Evolutionary conservation across 345 rosid genomes (phyloP).

Genomic region (Raphanus raphanistrum): DNA sequence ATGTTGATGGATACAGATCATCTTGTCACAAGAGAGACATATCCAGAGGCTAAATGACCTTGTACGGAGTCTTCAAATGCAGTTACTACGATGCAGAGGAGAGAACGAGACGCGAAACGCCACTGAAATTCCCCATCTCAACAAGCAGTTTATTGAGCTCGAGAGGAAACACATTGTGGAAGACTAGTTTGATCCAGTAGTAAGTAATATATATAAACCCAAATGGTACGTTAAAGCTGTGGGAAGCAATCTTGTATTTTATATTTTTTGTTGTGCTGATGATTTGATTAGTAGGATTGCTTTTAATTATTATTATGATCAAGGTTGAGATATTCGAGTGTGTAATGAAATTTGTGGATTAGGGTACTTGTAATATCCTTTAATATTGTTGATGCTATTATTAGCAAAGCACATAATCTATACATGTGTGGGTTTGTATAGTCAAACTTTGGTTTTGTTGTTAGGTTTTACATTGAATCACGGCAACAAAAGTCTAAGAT

Average conservation of each 20-base stretch:
- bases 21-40: conserved; percentile 78
- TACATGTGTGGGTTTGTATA: not conserved
- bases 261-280: not conserved
- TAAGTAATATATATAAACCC: not conserved
- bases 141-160: conserved; percentile 58
- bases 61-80: conserved; percentile 62
- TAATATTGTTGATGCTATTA: not conserved
- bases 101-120: conserved; percentile 43
- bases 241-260: conserved; percentile 14
- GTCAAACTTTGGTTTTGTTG: conserved; percentile 28
- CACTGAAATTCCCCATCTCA: conserved; percentile 34
- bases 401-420: not conserved
- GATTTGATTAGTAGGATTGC: conserved; percentile 1
- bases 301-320: not conserved
- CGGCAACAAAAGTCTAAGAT: conserved; percentile 17
- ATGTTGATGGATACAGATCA: conserved; percentile 54
- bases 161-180: conserved; percentile 54
- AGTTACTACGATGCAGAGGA: conserved; percentile 56
- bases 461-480: conserved; percentile 18
- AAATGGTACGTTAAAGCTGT: conserved; percentile 25
- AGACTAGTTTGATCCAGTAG: conserved; percentile 43
- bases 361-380: not conserved
- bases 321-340: not conserved
- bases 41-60: conserved; percentile 76
- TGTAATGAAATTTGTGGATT: conserved; percentile 1